These are phyloP conservation scores for Tetragonia tetragonoides DNA, from an alignment of 148 eudicot species.

Conservation along the genomic window DNA sequence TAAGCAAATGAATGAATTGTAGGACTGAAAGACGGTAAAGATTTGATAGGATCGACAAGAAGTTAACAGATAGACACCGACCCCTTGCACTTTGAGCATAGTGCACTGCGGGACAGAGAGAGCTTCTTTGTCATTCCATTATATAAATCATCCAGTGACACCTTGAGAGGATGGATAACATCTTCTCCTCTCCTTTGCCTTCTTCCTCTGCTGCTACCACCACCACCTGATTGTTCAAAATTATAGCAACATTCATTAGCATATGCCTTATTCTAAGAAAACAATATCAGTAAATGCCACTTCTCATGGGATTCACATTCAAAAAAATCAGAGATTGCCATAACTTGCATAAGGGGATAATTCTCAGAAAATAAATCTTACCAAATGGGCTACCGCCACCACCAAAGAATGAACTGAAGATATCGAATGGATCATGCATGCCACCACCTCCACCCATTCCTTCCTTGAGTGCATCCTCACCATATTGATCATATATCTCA, in stretches of 20 bases:
- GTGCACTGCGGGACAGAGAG: constrained; percentile 55
- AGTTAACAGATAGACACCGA: constrained; percentile 42
- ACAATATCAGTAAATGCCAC: no score
- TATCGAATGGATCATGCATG: constrained; percentile 69
- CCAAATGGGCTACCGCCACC: constrained; percentile 51
- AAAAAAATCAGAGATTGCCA: no score
- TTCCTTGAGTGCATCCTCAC: constrained; percentile 85
- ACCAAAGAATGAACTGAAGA: constrained; percentile 60
- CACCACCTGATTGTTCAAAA: no score
- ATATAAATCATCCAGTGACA: constrained; percentile 69
- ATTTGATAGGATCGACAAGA: no score
- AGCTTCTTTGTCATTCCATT: constrained; percentile 64
- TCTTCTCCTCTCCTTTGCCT: constrained; percentile 74
- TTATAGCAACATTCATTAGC: no score
- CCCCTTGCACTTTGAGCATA: constrained; percentile 63
- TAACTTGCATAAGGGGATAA: no score
- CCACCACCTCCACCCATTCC: constrained; percentile 85
- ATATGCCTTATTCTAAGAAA: no score
- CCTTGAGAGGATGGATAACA: constrained; percentile 72
- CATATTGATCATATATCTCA: constrained; percentile 70
- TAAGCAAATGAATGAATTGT: no score
- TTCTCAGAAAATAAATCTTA: not conserved
- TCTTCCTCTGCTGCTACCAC: constrained; percentile 60
- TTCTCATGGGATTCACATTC: no score
- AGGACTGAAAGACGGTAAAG: no score